phyloP scores from a whole-genome alignment of 2,329 filamentous ascomycete genomes.

The Aspergillus tanneri region DNA sequence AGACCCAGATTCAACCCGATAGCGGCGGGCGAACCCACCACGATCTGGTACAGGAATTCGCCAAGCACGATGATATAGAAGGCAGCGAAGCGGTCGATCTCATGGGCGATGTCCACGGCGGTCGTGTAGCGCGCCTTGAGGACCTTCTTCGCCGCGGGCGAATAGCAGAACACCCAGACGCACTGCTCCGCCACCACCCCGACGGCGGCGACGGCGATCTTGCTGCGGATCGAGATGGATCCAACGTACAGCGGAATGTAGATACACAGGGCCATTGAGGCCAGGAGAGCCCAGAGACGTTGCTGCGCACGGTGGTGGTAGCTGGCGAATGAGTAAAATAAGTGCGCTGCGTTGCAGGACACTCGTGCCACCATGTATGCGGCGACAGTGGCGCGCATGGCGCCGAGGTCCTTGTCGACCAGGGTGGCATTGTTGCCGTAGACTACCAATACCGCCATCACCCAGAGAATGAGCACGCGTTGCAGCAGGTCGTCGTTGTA shows the following conservation, averaged over 20 bases:
- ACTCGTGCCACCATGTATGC: constrained; percentile 50
- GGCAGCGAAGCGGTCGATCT: constrained; percentile 52
- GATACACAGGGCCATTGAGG: constrained; percentile 44
- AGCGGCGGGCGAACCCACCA: constrained; percentile 50
- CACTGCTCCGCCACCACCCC: constrained; percentile 46
- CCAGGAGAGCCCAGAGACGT: constrained; percentile 46
- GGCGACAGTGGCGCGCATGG: constrained; percentile 49
- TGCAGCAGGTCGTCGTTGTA: constrained; percentile 53
- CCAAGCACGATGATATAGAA: constrained; percentile 56
- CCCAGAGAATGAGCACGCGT: constrained; percentile 51
- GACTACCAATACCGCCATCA: constrained; percentile 52
- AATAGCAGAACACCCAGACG: constrained; percentile 48
- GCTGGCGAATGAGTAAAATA: constrained; percentile 48
- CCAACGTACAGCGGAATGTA: constrained; percentile 49
- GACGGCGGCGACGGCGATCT: constrained; percentile 46
- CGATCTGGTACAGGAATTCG: constrained; percentile 51
- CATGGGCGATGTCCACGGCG: constrained; percentile 52
- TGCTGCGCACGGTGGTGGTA: constrained; percentile 51
- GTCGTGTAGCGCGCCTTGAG: constrained; percentile 49
- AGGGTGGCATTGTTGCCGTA: constrained; percentile 51
- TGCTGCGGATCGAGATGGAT: constrained; percentile 40
- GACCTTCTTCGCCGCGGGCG: constrained; percentile 46
- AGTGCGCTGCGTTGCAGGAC: constrained; percentile 39
- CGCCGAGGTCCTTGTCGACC: constrained; percentile 46
- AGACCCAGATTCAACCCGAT: constrained; percentile 47